Base-by-base conservation (phyloP, 306 rosid species). In the Dalbergia oliveri region DNA sequence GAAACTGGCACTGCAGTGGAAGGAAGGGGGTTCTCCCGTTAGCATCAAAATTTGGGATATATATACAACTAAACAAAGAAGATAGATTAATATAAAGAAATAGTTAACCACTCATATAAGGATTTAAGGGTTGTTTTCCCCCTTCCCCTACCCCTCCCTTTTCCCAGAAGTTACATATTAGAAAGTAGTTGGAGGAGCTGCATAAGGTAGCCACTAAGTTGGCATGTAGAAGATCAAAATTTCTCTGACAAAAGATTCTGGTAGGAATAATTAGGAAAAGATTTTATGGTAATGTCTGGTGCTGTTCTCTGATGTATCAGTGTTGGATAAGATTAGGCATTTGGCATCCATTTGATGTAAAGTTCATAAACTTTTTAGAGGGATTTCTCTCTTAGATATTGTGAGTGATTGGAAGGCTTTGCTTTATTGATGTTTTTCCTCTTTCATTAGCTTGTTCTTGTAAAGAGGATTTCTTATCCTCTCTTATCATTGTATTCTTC, bases 201-300 rank as follows among this genome's bases (percentile, higher is more conserved):
- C 57, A n/a, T 34, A 8, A 57, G 60, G n/a, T 66, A 35, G 66
- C 43, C 56, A 57, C 6, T 39, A 12, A 9, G 62, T 16, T 16
- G 15, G 64, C 34, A 49, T 61, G 8, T 11, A 62, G 80, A 76
- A 76, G 49, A 47, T 47, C 16, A 9, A 33, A 47, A 37, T 47
- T 53, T 44, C 60, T 34, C 35, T 9, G 1, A 26, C 1, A 26
- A 26, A 26, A 26, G 1, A 26, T 1, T 26, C 31, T 26, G 31
- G 31, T 26, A 26, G 31, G 31, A 26, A 26, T 26, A 26, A 26
- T 26, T 26, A 26, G 31, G 31, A 26, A 26, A 26, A 26, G 31
- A 26, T 26, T 26, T 26, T 26, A 26, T 26, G 31, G 31, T 26
- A 26, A 26, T 26, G 31, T 26, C 31, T 26, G 31, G 31, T 26